Conservation (phyloP, 1,284 basidiomycete species). For the Vanrija humicola region DNA sequence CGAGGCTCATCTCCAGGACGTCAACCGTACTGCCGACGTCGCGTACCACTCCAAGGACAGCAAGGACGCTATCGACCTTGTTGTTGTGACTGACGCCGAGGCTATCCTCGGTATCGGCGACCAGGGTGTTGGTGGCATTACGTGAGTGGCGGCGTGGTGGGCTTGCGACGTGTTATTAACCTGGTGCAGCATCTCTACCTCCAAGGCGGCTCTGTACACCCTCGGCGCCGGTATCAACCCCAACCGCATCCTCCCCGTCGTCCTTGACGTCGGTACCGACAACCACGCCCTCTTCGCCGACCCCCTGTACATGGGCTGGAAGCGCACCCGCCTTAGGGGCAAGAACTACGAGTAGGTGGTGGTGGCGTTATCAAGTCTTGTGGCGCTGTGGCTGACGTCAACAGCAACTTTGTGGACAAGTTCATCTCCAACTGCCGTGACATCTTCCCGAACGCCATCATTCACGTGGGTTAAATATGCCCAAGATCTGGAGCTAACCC, state of each 20-base stretch:
- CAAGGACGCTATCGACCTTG: conserved; percentile 59
- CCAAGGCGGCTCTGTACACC: conserved; percentile 81
- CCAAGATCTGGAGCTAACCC: conserved; percentile 8
- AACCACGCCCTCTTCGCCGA: conserved; percentile 55
- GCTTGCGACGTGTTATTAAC: no score
- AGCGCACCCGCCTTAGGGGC: conserved; percentile 49
- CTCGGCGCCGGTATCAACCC: conserved; percentile 79
- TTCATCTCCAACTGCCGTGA: conserved; percentile 51
- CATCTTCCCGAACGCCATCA: conserved; percentile 49
- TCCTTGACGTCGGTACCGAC: conserved; percentile 73
- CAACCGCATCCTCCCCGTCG: conserved; percentile 58
- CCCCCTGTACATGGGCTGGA: conserved; percentile 51
- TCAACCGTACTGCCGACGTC: conserved; percentile 59
- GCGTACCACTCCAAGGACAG: conserved; percentile 61
- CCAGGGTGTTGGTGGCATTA: conserved; percentile 50
- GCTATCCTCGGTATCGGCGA: conserved; percentile 69
- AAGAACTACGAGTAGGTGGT: conserved; percentile 45
- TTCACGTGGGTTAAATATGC: neutral
- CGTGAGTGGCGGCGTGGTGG: conserved; percentile 5
- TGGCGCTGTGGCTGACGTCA: neutral
- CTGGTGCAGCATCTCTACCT: conserved; percentile 60
- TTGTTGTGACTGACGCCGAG: conserved; percentile 78
- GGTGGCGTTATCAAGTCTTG: neutral
- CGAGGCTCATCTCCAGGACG: conserved; percentile 44
- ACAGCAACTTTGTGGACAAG: conserved; percentile 45